Conservation (phyloP, 805 yeast species). For the Millerozyma acaciae region DNA sequence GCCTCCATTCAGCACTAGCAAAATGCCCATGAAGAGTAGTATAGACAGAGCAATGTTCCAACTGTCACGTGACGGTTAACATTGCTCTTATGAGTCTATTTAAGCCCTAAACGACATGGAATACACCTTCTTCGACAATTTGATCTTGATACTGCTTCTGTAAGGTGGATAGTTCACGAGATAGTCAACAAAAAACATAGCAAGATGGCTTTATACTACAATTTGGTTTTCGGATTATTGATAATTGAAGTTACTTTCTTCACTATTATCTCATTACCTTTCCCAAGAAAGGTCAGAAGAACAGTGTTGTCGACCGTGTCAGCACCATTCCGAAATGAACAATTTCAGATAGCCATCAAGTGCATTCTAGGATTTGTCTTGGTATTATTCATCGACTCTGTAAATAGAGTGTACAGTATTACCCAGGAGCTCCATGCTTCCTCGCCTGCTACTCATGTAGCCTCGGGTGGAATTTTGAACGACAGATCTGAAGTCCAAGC, state of each 20-base stretch:
- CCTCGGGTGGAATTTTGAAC: constrained; percentile 26
- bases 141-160: too few species aligned
- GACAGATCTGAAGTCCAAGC: constrained; percentile 86
- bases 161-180: too few species aligned
- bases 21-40: too few species aligned
- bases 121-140: too few species aligned
- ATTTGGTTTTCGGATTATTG: constrained; percentile 67
- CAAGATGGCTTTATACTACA: constrained; percentile 42
- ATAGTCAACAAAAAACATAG: background rate
- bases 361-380: constrained; percentile 81
- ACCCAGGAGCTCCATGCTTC: constrained; percentile 52
- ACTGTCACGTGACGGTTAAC: too few species aligned
- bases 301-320: constrained; percentile 60
- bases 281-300: constrained; percentile 72
- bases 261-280: constrained; percentile 76
- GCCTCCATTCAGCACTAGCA: too few species aligned
- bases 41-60: too few species aligned
- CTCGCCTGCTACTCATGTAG: constrained; percentile 14
- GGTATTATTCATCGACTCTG: constrained; percentile 81
- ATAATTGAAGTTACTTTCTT: constrained; percentile 76
- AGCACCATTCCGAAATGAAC: constrained; percentile 66
- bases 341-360: constrained; percentile 72
- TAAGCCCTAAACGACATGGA: too few species aligned
- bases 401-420: constrained; percentile 74
- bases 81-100: too few species aligned